Evolutionary conservation across 208 protist genomes (phyloP).

Genomic region (Wallacemonas sp.): DNA sequence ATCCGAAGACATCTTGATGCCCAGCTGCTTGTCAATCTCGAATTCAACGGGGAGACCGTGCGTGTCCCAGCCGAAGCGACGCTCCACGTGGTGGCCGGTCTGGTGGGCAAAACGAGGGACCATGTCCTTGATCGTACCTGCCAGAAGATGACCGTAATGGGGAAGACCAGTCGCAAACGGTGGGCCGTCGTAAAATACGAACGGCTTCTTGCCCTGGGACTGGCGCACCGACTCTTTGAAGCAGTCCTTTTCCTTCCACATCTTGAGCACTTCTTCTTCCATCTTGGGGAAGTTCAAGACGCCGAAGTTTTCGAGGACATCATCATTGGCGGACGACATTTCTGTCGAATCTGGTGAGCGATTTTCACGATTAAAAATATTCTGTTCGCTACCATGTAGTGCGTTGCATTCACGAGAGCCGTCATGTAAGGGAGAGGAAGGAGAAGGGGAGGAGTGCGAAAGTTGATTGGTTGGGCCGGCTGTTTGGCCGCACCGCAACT

Average conservation of each 20-base stretch:
- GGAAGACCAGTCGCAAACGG: constrained; percentile 99
- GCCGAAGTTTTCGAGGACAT: constrained; percentile 69
- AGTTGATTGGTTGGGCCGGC: neutral
- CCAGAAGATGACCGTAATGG: constrained; percentile 99
- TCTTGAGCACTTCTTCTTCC: constrained; percentile 94
- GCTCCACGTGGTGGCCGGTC: constrained; percentile 97
- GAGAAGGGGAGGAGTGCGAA: constrained; percentile 20
- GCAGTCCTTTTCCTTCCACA: constrained; percentile 97
- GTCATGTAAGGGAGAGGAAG: constrained; percentile 21
- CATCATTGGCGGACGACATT: constrained; percentile 9
- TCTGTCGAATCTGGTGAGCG: constrained; percentile 8
- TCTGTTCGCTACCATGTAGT: neutral
- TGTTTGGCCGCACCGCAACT: constrained; percentile 10
- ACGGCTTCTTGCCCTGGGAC: constrained; percentile 86
- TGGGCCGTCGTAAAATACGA: constrained; percentile 99
- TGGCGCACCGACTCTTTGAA: constrained; percentile 95
- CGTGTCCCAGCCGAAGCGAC: constrained; percentile 99
- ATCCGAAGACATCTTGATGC: constrained; percentile 93
- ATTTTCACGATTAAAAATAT: neutral
- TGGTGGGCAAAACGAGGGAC: constrained; percentile 98
- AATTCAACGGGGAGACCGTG: constrained; percentile 99
- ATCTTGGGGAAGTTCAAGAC: constrained; percentile 91
- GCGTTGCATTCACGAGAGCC: neutral
- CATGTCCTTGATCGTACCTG: constrained; percentile 99
- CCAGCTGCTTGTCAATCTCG: constrained; percentile 98